Evolutionary conservation across 208 protist species (phyloP).

Genomic region (Entamoeba dispar): DNA sequence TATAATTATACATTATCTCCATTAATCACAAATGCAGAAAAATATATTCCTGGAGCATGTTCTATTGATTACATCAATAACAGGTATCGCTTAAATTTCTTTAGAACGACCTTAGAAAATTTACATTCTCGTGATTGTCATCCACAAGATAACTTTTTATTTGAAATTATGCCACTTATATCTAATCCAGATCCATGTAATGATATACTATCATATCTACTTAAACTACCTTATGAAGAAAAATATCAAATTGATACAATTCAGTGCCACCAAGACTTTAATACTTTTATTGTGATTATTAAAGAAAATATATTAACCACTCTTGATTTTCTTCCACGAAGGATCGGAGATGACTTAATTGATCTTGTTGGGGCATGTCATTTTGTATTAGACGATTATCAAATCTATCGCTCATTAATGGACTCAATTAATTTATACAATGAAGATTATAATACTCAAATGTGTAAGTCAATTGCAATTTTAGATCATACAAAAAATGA

Average conservation of each 20-base stretch:
- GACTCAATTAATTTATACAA: background rate
- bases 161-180: background rate
- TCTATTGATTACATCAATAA: background rate
- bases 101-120: background rate
- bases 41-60: background rate
- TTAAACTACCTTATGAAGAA: background rate
- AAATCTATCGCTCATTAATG: background rate
- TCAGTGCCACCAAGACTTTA: background rate
- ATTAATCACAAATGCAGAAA: background rate
- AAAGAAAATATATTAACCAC: background rate
- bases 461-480: background rate
- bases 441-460: background rate
- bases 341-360: background rate
- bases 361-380: background rate
- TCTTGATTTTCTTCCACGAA: background rate
- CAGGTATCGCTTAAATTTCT: background rate
- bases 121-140: background rate
- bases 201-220: background rate
- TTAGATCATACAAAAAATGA: background rate
- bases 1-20: background rate
- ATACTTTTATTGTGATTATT: background rate
- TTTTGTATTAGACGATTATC: background rate
- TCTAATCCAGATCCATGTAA: background rate
- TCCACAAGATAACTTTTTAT: background rate
- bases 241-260: background rate